Conservation (phyloP, 306 rosid species). For the Acmispon strigosus region DNA sequence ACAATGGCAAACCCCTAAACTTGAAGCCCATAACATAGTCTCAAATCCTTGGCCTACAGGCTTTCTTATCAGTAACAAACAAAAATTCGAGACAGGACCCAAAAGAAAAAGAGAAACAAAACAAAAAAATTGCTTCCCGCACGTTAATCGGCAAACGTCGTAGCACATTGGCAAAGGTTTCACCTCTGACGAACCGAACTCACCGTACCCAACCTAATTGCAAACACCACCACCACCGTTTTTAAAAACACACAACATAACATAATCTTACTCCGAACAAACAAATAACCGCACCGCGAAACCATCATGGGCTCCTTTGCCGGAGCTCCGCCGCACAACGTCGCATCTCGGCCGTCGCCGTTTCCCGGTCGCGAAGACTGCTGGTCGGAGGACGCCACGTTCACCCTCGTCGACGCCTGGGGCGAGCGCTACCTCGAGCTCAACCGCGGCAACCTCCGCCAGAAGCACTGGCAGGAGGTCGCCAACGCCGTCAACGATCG, state of each 20-base stretch:
- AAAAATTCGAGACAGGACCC: background rate
- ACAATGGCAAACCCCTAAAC: background rate
- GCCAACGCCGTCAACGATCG: conserved; percentile 56
- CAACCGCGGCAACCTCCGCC: conserved; percentile 58
- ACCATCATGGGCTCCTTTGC: conserved; percentile 17
- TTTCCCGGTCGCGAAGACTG: conserved; percentile 54
- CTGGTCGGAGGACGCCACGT: conserved; percentile 63
- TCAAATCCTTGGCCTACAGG: background rate
- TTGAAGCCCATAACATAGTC: background rate
- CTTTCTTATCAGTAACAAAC: background rate
- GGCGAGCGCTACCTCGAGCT: conserved; percentile 48
- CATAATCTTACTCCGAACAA: background rate
- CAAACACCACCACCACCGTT: background rate
- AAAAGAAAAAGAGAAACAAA: background rate
- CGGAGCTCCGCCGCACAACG: conserved; percentile 19
- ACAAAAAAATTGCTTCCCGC: conserved; percentile 9
- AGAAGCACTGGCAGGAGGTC: conserved; percentile 64
- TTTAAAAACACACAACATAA: background rate
- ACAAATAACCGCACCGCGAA: background rate
- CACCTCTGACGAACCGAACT: conserved; percentile 1
- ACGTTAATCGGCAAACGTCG: conserved; percentile 28
- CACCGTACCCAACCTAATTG: background rate
- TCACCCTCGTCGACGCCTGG: conserved; percentile 71
- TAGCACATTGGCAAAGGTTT: conserved; percentile 21
- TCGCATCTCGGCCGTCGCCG: conserved; percentile 22